A percentile compares a stretch with the other conserved stretches of the same genome.
Conservation (phyloP, 2,329 filamentous ascomycete genomes). For the Lachnellula willkommii region DNA sequence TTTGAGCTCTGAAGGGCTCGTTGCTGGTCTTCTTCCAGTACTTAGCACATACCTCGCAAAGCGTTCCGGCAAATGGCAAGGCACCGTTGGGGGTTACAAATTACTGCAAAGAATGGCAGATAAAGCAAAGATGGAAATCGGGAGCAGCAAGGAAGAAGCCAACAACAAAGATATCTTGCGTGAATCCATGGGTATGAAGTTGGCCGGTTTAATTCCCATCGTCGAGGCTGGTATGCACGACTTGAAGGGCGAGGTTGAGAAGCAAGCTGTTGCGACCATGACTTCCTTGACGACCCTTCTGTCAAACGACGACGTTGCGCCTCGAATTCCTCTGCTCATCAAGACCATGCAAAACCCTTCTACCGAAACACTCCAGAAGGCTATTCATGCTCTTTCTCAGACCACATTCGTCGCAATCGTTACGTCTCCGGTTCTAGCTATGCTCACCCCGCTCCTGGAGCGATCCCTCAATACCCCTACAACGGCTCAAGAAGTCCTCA, state of each 20-base stretch:
- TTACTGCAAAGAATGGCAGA: conserved; percentile 90
- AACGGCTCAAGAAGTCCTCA: conserved; percentile 88
- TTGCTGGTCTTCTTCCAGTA: conserved; percentile 73
- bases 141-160: conserved; percentile 74
- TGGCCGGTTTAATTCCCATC: conserved; percentile 82
- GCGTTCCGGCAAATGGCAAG: conserved; percentile 93
- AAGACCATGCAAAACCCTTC: conserved; percentile 95
- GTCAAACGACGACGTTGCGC: conserved; percentile 93
- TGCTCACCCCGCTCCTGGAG: conserved; percentile 91
- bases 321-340: conserved; percentile 84
- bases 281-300: conserved; percentile 81
- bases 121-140: conserved; percentile 82
- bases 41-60: conserved; percentile 72
- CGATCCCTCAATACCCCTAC: conserved; percentile 86
- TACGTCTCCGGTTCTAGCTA: conserved; percentile 88
- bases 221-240: conserved; percentile 96
- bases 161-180: conserved; percentile 82
- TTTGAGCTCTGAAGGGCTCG: conserved; percentile 75
- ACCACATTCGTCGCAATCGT: conserved; percentile 98
- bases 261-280: conserved; percentile 91
- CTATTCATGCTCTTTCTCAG: conserved; percentile 92
- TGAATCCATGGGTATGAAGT: conserved; percentile 81
- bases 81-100: conserved; percentile 78
- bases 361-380: conserved; percentile 81
- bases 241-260: conserved; percentile 80